Percentiles rank a stretch among this genome's conserved stretches.
Conservation (phyloP, 768 basidiomycete species). For the Psilocybe cubensis region DNA sequence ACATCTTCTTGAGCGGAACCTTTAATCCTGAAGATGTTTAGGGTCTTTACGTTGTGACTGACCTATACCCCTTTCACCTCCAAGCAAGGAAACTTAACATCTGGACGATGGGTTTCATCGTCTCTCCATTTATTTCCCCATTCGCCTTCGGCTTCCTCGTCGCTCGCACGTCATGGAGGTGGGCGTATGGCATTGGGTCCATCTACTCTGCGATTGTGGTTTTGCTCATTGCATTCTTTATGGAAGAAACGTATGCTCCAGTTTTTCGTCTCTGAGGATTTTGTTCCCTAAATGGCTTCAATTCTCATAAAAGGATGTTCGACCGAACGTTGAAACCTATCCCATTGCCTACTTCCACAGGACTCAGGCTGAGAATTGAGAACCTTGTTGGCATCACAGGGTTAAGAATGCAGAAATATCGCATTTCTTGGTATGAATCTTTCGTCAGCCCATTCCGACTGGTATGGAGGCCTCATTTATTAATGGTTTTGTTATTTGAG, state of each 20-base stretch:
- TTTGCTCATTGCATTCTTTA: conserved; percentile 58
- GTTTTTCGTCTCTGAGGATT: not conserved
- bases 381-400: conserved; percentile 68
- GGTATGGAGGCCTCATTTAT: conserved; percentile 65
- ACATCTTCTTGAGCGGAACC: no score
- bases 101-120: conserved; percentile 77
- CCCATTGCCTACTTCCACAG: conserved; percentile 44
- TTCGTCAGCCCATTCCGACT: conserved; percentile 51
- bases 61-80: conserved; percentile 70
- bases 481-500: conserved; percentile 27
- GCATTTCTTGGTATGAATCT: conserved; percentile 53
- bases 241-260: conserved; percentile 68
- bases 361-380: conserved; percentile 57
- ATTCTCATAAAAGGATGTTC: conserved; percentile 49
- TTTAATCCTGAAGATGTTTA: no score
- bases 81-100: conserved; percentile 72
- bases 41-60: conserved; percentile 65
- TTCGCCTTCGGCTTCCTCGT: conserved; percentile 73
- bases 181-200: conserved; percentile 72
- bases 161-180: conserved; percentile 62
- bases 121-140: conserved; percentile 67
- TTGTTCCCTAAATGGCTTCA: not conserved
- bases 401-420: conserved; percentile 58
- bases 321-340: conserved; percentile 64
- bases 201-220: conserved; percentile 65